phyloP scores from a whole-genome alignment of 2,329 filamentous ascomycete genomes.

The Colletotrichum ledebouriae region DNA sequence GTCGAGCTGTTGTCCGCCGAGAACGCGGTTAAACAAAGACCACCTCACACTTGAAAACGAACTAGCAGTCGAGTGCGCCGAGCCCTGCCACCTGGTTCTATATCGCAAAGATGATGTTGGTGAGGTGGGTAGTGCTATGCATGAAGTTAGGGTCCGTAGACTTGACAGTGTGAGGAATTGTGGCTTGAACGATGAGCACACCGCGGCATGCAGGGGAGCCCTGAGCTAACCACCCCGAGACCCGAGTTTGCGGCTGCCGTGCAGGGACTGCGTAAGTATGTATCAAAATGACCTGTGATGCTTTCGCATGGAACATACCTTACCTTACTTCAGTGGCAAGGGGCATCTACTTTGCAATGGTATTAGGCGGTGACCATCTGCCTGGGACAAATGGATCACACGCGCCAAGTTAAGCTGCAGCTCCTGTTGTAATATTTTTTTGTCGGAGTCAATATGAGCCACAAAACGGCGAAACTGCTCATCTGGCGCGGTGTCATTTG shows the following conservation, averaged over 20 bases:
- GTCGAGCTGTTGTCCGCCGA: not conserved
- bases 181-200: conserved; percentile 35
- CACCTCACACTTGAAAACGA: not conserved
- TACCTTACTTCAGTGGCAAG: no score
- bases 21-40: not conserved
- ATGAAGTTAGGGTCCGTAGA: conserved; percentile 33
- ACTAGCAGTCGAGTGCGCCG: not conserved
- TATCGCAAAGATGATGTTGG: conserved; percentile 3
- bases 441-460: not conserved
- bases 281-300: not conserved
- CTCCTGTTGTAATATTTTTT: not conserved
- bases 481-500: conserved; percentile 1
- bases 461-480: conserved; percentile 14
- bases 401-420: conserved; percentile 14
- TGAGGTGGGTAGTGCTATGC: conserved; percentile 29
- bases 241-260: conserved; percentile 27
- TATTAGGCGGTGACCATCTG: not conserved
- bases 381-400: not conserved
- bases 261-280: conserved; percentile 1
- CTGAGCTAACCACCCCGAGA: conserved; percentile 19
- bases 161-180: conserved; percentile 26
- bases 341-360: not conserved
- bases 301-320: no score
- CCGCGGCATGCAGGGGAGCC: conserved; percentile 28
- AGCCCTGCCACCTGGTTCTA: conserved; percentile 11